Conservation (phyloP, 768 basidiomycete species). For the Royoungia palumana region DNA sequence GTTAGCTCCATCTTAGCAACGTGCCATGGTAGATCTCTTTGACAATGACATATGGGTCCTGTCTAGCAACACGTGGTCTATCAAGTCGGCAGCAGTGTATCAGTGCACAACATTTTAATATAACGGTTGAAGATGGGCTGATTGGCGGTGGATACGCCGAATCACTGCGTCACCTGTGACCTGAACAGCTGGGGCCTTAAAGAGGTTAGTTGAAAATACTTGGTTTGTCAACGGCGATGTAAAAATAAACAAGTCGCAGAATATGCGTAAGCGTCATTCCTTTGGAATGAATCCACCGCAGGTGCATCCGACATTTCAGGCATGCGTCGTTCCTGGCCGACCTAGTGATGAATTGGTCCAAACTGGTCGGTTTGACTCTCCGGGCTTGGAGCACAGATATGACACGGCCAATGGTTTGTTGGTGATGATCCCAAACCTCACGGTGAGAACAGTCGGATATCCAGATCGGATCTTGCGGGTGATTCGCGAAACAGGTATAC, state of each 20-base stretch:
- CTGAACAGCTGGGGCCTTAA: not conserved
- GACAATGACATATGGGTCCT: not conserved
- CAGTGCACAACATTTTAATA: slow-evolving; percentile 10
- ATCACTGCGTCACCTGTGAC: slow-evolving; percentile 4
- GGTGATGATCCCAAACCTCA: slow-evolving; percentile 18
- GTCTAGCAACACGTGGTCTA: slow-evolving; percentile 16
- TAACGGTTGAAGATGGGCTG: slow-evolving; percentile 4
- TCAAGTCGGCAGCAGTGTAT: slow-evolving; percentile 2
- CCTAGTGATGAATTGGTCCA: slow-evolving; percentile 13
- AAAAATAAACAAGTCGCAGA: slow-evolving; percentile 13
- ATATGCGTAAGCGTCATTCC: slow-evolving; percentile 4
- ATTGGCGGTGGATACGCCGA: slow-evolving; percentile 21
- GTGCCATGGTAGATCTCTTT: slow-evolving; percentile 10
- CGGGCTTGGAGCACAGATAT: slow-evolving; percentile 18
- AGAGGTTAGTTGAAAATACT: not conserved
- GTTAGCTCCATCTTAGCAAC: slow-evolving; percentile 9
- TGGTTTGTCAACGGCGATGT: slow-evolving; percentile 1
- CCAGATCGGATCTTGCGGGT: slow-evolving; percentile 21
- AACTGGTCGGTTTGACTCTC: slow-evolving; percentile 13
- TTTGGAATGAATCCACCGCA: slow-evolving; percentile 14
- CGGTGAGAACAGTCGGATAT: slow-evolving; percentile 18
- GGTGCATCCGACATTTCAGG: not conserved
- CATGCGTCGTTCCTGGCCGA: slow-evolving; percentile 25
- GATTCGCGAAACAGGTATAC: slow-evolving; percentile 19
- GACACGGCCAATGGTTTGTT: slow-evolving; percentile 22